These are phyloP conservation scores for Delitschia confertaspora DNA, from an alignment of 495 filamentous ascomycete species.

Conservation along the genomic window DNA sequence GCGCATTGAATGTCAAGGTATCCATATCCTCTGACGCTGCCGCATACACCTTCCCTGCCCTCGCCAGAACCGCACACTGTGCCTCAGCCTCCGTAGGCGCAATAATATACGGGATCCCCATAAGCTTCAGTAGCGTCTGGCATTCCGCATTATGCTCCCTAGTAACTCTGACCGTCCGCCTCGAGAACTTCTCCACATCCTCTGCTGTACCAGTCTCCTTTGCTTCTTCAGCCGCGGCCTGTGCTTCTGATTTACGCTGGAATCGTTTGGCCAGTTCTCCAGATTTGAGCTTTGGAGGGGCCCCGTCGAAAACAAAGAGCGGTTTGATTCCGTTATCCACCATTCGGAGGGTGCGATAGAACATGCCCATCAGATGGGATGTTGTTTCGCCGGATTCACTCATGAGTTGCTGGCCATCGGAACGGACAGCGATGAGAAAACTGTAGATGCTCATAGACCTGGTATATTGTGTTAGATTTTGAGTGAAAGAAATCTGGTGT, in stretches of 20 bases:
- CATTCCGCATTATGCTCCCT: constrained; percentile 92
- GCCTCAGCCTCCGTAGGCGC: constrained; percentile 96
- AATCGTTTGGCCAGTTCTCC: constrained; percentile 91
- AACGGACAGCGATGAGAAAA: constrained; percentile 95
- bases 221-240: constrained; percentile 81
- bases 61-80: constrained; percentile 84
- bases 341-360: constrained; percentile 96
- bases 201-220: constrained; percentile 96
- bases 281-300: constrained; percentile 92
- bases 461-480: no score
- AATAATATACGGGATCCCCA: constrained; percentile 93
- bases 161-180: constrained; percentile 89
- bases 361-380: constrained; percentile 97
- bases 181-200: constrained; percentile 95
- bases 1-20: constrained; percentile 88
- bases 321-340: constrained; percentile 99
- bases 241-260: constrained; percentile 81
- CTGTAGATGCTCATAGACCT: constrained; percentile 99
- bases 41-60: constrained; percentile 91
- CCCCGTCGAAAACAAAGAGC: constrained; percentile 94
- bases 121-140: constrained; percentile 78
- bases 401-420: constrained; percentile 90
- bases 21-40: constrained; percentile 99
- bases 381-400: constrained; percentile 91
- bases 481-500: no score